Evolutionary conservation across 441 rosid species (phyloP).

Genomic region (Manihot esculenta): DNA sequence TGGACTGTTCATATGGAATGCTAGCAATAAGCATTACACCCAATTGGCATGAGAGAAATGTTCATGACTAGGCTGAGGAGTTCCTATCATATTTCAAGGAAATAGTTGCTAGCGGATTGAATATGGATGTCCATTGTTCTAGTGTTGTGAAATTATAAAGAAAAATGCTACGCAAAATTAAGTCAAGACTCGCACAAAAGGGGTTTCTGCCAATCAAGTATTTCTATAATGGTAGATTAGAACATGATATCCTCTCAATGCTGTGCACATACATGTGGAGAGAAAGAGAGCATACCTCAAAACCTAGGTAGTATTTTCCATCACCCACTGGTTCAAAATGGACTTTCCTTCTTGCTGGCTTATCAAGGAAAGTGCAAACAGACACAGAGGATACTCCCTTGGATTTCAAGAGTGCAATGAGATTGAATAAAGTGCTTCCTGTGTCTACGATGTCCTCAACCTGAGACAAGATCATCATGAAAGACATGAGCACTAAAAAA

Average conservation of each 20-base stretch:
- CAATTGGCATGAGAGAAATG: background rate
- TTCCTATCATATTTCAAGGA: background rate
- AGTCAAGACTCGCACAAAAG: too few relatives aligned
- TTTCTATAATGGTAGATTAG: background rate
- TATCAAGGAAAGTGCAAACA: constrained; percentile 76
- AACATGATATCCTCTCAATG: background rate
- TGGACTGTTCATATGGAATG: background rate
- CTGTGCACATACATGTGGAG: background rate
- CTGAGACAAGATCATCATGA: constrained; percentile 32
- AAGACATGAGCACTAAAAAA: background rate
- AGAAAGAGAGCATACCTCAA: constrained; percentile 47
- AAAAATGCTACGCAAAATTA: background rate
- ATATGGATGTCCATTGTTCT: background rate
- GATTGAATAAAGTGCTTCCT: constrained; percentile 59
- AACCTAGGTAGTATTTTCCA: constrained; percentile 81
- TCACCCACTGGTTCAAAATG: constrained; percentile 57
- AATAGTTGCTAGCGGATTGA: background rate
- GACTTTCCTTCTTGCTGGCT: constrained; percentile 67
- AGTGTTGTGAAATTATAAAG: background rate
- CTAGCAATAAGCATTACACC: background rate
- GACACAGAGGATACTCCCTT: constrained; percentile 84
- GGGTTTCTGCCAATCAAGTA: background rate
- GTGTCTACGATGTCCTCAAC: constrained; percentile 97
- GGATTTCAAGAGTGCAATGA: constrained; percentile 52
- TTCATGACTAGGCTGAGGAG: background rate